Percentiles rank a stretch among this genome's conserved stretches.
phyloP scores from a whole-genome alignment of 441 rosid species.

The Gossypium gossypioides region DNA sequence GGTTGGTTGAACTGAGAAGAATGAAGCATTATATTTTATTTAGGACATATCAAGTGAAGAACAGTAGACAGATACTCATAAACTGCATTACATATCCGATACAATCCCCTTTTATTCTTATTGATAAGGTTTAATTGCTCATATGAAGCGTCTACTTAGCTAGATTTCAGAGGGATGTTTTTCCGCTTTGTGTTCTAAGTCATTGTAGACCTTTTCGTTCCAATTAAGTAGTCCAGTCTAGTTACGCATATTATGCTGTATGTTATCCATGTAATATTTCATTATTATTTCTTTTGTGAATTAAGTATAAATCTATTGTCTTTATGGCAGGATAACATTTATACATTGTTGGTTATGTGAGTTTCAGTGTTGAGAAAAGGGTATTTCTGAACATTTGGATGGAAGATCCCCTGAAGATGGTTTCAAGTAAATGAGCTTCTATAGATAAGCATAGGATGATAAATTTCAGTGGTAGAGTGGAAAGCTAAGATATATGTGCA shows the following conservation, averaged over 20 bases:
- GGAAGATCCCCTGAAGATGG: constrained; percentile 9
- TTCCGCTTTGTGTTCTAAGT: not conserved
- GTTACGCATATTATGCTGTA: not conserved
- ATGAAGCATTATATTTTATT: not conserved
- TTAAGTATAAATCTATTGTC: constrained; percentile 1
- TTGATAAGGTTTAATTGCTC: not conserved
- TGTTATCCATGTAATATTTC: not conserved
- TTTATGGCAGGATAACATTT: constrained; percentile 26
- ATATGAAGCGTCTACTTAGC: not conserved
- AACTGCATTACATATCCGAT: not conserved
- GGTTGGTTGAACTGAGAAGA: not conserved
- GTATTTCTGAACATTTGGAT: constrained; percentile 3
- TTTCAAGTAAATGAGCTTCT: constrained; percentile 7
- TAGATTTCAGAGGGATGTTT: not conserved
- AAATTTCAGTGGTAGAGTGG: not conserved
- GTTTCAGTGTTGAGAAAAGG: not conserved
- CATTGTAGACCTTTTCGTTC: not conserved
- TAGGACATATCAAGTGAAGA: not conserved
- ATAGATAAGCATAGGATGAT: constrained; percentile 4
- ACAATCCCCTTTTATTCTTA: not conserved
- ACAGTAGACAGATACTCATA: not conserved
- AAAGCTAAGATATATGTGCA: constrained; percentile 13
- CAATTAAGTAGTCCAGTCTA: not conserved
- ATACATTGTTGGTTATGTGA: not conserved
- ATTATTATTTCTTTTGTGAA: not conserved